A percentile compares a stretch with the other conserved stretches of the same genome.
phyloP scores from a whole-genome alignment of 2,329 filamentous ascomycete genomes.

The Lithohypha guttulata region DNA sequence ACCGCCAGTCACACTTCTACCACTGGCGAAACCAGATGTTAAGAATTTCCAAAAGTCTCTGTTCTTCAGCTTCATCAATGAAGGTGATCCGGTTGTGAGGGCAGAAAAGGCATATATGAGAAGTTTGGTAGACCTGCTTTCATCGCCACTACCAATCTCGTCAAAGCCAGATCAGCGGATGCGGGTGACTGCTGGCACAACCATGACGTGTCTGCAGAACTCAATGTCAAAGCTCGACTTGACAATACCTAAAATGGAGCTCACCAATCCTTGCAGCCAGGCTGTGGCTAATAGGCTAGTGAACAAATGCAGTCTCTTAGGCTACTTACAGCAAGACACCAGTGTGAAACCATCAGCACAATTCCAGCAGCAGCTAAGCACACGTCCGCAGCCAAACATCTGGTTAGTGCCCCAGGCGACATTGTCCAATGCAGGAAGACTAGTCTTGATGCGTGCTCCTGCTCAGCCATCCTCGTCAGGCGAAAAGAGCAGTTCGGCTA shows the following conservation, averaged over 20 bases:
- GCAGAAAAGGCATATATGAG: constrained; percentile 68
- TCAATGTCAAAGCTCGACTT: constrained; percentile 11
- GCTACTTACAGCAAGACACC: constrained; percentile 19
- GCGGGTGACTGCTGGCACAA: background rate
- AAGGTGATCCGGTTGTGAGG: constrained; percentile 69
- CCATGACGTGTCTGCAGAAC: background rate
- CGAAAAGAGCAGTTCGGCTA: constrained; percentile 26
- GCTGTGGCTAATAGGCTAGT: background rate
- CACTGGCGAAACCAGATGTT: constrained; percentile 49
- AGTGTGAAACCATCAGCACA: too few relatives aligned
- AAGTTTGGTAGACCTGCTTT: constrained; percentile 60
- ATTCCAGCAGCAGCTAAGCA: too few relatives aligned
- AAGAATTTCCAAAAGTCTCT: constrained; percentile 50
- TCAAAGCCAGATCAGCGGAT: background rate
- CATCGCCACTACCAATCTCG: constrained; percentile 33
- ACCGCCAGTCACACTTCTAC: constrained; percentile 63
- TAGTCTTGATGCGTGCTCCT: constrained; percentile 51
- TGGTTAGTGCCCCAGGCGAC: constrained; percentile 59
- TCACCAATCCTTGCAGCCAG: background rate
- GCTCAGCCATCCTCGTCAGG: background rate
- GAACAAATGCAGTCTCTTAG: background rate
- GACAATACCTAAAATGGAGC: constrained; percentile 6
- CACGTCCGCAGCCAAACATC: constrained; percentile 6
- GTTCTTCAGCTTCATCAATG: constrained; percentile 73
- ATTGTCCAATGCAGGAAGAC: constrained; percentile 58